These are phyloP conservation scores for Yamadazyma taylorii DNA, from an alignment of 1,139 yeast species.

Conservation along the genomic window DNA sequence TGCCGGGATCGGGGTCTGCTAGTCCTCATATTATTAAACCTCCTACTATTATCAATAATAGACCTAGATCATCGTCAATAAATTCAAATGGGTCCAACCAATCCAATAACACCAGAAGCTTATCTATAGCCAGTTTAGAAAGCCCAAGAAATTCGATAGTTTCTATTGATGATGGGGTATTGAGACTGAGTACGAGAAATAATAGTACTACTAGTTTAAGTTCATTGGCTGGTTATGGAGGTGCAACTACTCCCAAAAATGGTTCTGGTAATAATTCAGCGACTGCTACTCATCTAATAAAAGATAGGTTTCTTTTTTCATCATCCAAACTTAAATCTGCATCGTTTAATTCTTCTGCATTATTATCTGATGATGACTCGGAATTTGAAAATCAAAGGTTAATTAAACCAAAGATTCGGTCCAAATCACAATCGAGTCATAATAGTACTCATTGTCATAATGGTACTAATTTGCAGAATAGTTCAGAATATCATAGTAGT, in stretches of 20 bases:
- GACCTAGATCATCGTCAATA: conserved; percentile 33
- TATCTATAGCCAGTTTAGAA: conserved; percentile 41
- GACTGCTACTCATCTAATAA: conserved; percentile 1
- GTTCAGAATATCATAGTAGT: background rate
- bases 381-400: conserved; percentile 21
- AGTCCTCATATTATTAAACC: conserved; percentile 27
- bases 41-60: conserved; percentile 9
- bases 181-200: conserved; percentile 29
- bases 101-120: conserved; percentile 26
- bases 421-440: conserved; percentile 19
- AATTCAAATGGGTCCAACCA: conserved; percentile 33
- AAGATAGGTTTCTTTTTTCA: conserved; percentile 6
- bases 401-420: conserved; percentile 18
- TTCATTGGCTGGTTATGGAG: conserved; percentile 7
- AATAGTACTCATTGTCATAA: too few species aligned
- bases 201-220: conserved; percentile 33
- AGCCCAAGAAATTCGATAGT: conserved; percentile 46
- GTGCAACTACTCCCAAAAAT: conserved; percentile 8
- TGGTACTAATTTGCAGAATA: too few species aligned
- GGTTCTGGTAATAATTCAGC: conserved; percentile 5
- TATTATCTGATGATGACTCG: conserved; percentile 37
- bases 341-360: conserved; percentile 8
- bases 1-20: conserved; percentile 17
- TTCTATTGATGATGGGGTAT: conserved; percentile 36
- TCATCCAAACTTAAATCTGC: conserved; percentile 20